Percentiles rank a stretch among this genome's conserved stretches.
Evolutionary conservation across 768 basidiomycete genomes (phyloP).

Genomic region (Macrolepiota fuliginosa): DNA sequence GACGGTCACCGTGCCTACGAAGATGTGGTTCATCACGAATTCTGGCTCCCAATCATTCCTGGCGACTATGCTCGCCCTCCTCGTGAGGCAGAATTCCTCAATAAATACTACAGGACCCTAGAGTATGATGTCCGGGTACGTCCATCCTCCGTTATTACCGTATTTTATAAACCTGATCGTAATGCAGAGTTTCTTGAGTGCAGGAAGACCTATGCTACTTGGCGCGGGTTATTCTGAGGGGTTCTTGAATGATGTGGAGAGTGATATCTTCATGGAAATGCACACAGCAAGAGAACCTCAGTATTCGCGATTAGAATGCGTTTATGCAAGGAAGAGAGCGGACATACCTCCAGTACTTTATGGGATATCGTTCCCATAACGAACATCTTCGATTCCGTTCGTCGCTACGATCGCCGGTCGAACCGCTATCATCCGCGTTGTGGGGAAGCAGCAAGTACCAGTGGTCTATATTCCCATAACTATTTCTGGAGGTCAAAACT

Average conservation of each 20-base stretch:
- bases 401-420: background rate
- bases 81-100: slow-evolving; percentile 34
- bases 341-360: background rate
- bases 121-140: slow-evolving; percentile 53
- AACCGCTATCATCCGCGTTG: background rate
- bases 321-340: slow-evolving; percentile 54
- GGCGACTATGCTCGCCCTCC: slow-evolving; percentile 42
- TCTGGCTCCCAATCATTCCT: slow-evolving; percentile 62
- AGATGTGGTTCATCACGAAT: slow-evolving; percentile 53
- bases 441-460: background rate
- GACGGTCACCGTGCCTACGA: slow-evolving; percentile 54
- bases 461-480: background rate
- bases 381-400: background rate
- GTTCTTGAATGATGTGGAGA: slow-evolving; percentile 52
- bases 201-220: slow-evolving; percentile 66
- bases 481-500: background rate
- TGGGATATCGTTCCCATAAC: background rate
- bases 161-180: background rate
- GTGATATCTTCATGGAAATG: slow-evolving; percentile 50
- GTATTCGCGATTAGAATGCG: slow-evolving; percentile 56
- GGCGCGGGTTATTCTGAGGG: slow-evolving; percentile 55
- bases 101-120: slow-evolving; percentile 35
- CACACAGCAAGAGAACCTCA: slow-evolving; percentile 40
- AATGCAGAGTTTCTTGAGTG: slow-evolving; percentile 58
- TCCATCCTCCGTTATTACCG: slow-evolving; percentile 1